These are phyloP conservation scores for Trichoderma sp. DNA, from an alignment of 2,329 filamentous ascomycete genomes.

Conservation along the genomic window DNA sequence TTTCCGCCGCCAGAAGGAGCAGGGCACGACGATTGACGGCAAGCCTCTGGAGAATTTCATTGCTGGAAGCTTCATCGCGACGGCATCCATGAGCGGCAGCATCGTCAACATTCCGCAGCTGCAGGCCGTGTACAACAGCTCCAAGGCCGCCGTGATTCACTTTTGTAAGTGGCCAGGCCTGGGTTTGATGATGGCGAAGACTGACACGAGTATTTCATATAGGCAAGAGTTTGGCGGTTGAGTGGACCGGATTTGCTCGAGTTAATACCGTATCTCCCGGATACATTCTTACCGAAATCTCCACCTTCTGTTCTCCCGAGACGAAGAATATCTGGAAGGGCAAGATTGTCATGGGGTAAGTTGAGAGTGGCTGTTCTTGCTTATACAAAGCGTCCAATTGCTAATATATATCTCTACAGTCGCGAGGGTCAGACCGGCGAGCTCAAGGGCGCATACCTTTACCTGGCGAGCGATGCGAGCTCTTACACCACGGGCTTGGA, in stretches of 20 bases:
- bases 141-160: constrained; percentile 63
- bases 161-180: constrained; percentile 42
- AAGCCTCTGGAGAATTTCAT: constrained; percentile 58
- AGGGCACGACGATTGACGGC: constrained; percentile 62
- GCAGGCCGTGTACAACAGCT: constrained; percentile 71
- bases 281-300: constrained; percentile 73
- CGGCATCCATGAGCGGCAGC: constrained; percentile 74
- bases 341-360: constrained; percentile 74
- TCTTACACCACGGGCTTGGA: constrained; percentile 77
- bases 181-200: not conserved
- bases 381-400: no score
- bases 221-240: constrained; percentile 69
- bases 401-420: constrained; percentile 32
- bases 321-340: constrained; percentile 71
- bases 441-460: constrained; percentile 79
- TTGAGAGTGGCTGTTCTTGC: constrained; percentile 18
- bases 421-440: constrained; percentile 71
- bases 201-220: not conserved
- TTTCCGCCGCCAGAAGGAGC: constrained; percentile 67
- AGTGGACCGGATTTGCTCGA: constrained; percentile 73
- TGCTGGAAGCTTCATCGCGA: constrained; percentile 71
- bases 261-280: constrained; percentile 72
- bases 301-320: constrained; percentile 60
- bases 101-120: constrained; percentile 75
- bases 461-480: constrained; percentile 77